Evolutionary conservation across 2,329 filamentous ascomycete genomes (phyloP).

Genomic region (Nigrograna mackinnonii): DNA sequence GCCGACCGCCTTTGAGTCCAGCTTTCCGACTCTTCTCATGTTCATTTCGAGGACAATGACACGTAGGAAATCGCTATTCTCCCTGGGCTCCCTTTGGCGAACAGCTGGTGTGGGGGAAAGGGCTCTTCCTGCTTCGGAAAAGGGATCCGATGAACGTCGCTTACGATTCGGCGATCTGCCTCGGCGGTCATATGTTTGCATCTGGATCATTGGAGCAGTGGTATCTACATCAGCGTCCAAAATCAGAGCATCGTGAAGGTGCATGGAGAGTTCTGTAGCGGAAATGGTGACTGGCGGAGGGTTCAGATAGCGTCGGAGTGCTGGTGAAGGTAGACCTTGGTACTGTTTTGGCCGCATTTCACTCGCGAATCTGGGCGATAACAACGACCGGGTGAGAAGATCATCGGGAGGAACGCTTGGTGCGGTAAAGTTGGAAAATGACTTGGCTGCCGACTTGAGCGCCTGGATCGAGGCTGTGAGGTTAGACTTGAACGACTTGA

Average conservation of each 20-base stretch:
- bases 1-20: conserved; percentile 58
- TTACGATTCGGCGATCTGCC: conserved; percentile 30
- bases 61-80: conserved; percentile 66
- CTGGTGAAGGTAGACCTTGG: conserved; percentile 57
- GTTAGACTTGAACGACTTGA: conserved; percentile 64
- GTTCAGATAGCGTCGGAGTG: conserved; percentile 64
- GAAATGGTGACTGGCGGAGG: conserved; percentile 50
- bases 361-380: conserved; percentile 62
- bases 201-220: conserved; percentile 61
- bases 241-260: conserved; percentile 42
- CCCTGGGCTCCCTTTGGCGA: conserved; percentile 64
- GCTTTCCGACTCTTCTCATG: conserved; percentile 66
- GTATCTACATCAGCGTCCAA: conserved; percentile 37
- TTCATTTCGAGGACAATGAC: conserved; percentile 70
- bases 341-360: conserved; percentile 63
- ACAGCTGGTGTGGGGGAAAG: conserved; percentile 47
- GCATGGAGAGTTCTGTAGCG: conserved; percentile 41
- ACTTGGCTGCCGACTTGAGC: conserved; percentile 63
- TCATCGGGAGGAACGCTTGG: conserved; percentile 59
- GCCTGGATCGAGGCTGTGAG: conserved; percentile 65
- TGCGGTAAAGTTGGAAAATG: conserved; percentile 62
- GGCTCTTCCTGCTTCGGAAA: conserved; percentile 48
- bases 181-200: conserved; percentile 62
- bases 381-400: conserved; percentile 62
- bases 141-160: conserved; percentile 36